These are phyloP conservation scores for Boletus sp. DNA, from an alignment of 768 basidiomycete genomes.

Conservation along the genomic window DNA sequence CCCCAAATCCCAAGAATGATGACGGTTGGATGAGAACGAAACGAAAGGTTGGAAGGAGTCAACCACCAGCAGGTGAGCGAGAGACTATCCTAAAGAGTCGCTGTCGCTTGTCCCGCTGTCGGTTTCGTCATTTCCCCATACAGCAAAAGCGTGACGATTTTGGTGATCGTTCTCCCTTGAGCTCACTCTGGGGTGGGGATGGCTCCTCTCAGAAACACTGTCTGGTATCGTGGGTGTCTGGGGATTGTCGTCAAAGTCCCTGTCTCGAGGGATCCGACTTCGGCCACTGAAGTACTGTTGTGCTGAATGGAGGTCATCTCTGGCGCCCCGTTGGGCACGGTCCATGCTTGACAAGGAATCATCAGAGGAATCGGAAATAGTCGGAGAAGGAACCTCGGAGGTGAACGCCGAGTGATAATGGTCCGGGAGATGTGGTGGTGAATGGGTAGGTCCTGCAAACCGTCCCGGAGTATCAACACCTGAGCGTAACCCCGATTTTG, in stretches of 20 bases:
- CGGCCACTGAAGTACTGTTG: conserved; percentile 39
- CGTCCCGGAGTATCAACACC: conserved; percentile 65
- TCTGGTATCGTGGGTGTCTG: conserved; percentile 61
- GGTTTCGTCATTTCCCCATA: conserved; percentile 86
- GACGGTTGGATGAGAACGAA: conserved; percentile 1
- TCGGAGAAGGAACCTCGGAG: conserved; percentile 30
- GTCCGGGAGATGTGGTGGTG: conserved; percentile 36
- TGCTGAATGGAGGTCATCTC: conserved; percentile 50
- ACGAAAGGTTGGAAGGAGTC: not conserved
- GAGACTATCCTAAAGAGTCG: conserved; percentile 34
- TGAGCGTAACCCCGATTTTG: conserved; percentile 42
- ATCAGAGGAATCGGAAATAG: conserved; percentile 39
- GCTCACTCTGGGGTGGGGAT: conserved; percentile 10
- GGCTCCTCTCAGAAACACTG: conserved; percentile 10
- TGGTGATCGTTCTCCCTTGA: conserved; percentile 25
- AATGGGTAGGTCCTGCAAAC: conserved; percentile 50
- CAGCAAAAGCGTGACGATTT: conserved; percentile 65
- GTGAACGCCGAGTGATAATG: conserved; percentile 31
- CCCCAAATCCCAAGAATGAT: not conserved
- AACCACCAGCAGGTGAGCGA: not conserved
- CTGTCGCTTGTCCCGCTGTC: conserved; percentile 81
- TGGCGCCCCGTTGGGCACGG: conserved; percentile 42
- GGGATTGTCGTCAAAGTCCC: conserved; percentile 54
- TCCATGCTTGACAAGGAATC: conserved; percentile 34
- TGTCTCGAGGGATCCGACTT: conserved; percentile 58